These are phyloP conservation scores for Diaporthe vaccinii DNA, from an alignment of 2,329 filamentous ascomycete genomes.

Conservation along the genomic window DNA sequence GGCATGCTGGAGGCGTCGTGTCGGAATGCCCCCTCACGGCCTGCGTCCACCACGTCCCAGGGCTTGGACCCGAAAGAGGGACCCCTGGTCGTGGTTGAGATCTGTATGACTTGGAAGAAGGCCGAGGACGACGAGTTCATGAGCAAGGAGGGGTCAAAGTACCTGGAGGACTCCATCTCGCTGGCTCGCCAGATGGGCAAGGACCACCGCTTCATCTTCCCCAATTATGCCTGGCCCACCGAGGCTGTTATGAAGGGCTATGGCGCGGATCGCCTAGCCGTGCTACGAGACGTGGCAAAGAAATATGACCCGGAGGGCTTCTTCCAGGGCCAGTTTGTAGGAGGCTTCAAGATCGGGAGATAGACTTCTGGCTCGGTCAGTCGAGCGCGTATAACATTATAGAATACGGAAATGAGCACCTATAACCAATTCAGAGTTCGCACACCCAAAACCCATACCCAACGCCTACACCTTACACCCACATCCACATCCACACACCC, in stretches of 20 bases:
- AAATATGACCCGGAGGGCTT: slow-evolving; percentile 27
- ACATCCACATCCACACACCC: no score
- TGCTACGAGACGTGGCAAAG: slow-evolving; percentile 2
- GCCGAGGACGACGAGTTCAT: slow-evolving; percentile 27
- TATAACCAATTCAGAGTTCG: no score
- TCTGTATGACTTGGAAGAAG: slow-evolving; percentile 26
- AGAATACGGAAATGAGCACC: no score
- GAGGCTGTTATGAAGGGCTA: slow-evolving; percentile 22
- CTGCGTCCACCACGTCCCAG: slow-evolving; percentile 11
- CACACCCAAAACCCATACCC: no score
- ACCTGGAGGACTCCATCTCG: neutral
- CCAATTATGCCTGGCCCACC: slow-evolving; percentile 30
- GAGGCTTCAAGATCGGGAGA: slow-evolving; percentile 15
- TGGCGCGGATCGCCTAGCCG: slow-evolving; percentile 11
- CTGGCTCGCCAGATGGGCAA: slow-evolving; percentile 4
- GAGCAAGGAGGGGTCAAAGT: slow-evolving; percentile 8
- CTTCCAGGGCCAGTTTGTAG: slow-evolving; percentile 31
- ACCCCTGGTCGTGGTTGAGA: slow-evolving; percentile 9
- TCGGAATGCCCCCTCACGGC: neutral
- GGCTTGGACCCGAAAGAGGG: slow-evolving; percentile 14
- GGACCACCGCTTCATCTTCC: slow-evolving; percentile 22
- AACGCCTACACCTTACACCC: no score
- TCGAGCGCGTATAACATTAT: no score
- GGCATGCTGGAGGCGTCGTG: slow-evolving; percentile 19
- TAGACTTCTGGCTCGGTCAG: neutral